phyloP scores from a whole-genome alignment of 108 stramenopile genomes.

The Cyclotella sp. region DNA sequence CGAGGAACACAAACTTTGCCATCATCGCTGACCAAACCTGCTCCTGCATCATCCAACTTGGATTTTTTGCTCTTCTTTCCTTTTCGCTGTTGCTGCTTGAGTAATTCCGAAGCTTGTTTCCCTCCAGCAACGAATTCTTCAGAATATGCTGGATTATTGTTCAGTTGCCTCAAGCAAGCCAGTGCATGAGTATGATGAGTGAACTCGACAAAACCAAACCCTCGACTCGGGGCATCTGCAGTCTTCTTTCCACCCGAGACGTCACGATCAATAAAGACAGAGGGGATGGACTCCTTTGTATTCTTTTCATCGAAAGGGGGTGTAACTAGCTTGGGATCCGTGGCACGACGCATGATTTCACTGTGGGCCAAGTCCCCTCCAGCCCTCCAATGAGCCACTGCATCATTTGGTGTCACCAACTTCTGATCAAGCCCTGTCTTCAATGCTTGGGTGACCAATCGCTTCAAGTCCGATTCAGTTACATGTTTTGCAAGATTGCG shows the following conservation, averaged over 20 bases:
- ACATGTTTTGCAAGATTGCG: conserved; percentile 93
- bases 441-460: conserved; percentile 73
- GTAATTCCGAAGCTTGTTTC: conserved; percentile 59
- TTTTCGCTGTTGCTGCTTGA: conserved; percentile 44
- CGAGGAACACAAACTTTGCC: conserved; percentile 66
- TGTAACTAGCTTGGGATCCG: conserved; percentile 49
- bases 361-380: conserved; percentile 72
- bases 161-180: conserved; percentile 93
- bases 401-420: conserved; percentile 81
- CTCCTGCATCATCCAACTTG: conserved; percentile 34
- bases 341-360: conserved; percentile 70
- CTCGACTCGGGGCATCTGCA: conserved; percentile 77
- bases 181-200: conserved; percentile 95
- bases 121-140: conserved; percentile 75
- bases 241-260: conserved; percentile 57
- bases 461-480: conserved; percentile 83
- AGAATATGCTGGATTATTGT: conserved; percentile 94
- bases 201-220: conserved; percentile 99
- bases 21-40: conserved; percentile 61
- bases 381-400: conserved; percentile 81
- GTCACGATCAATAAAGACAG: conserved; percentile 84
- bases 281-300: conserved; percentile 85
- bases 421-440: conserved; percentile 73
- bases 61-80: conserved; percentile 56
- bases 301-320: conserved; percentile 76